Evolutionary conservation across 2,329 filamentous ascomycete genomes (phyloP), one percentile per base, ranked within the genome.

Genomic region (Penicillium sp.): DNA sequence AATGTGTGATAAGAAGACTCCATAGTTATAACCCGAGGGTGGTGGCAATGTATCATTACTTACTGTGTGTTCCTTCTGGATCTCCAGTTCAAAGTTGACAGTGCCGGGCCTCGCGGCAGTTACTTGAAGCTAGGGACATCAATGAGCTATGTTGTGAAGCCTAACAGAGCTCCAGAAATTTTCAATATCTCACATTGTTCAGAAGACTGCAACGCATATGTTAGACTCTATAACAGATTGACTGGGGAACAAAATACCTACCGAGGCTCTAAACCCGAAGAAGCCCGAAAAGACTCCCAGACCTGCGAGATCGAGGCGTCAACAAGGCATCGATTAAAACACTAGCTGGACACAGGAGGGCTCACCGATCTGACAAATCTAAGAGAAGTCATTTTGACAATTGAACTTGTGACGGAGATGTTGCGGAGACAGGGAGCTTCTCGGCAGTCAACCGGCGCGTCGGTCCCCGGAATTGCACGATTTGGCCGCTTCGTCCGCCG

Each of bases 251-350:
- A 36, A n/a, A 25, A 53, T 43, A 59, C 72, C 62, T 77, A 95
- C 92, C 89, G 88, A 69, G 90, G 90, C 71, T 96, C 92, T 18
- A 97, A 76, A 6, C 92, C 92, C 5, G 91, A 96, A 58, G 90
- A 88, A 60, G 83, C 82, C 76, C 89, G 84, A 72, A 96, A 96
- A 2, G 89, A 92, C 69, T 88, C 87, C 78, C 90, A 82, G 42
- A 95, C 90, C 90, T 94, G 52, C 11, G 52, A 35, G 44, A 47
- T 47, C 18, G 44, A 28, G 18, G 7, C 8, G 47, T 73, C 31
- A 71, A 48, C 44, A 27, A 39, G 3, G 7, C 16, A 25, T 10
- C 11, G 14, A 39, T 10, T 1, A 11, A 2, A 22, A 10, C 13
- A 1, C 2, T 2, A 9, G 2, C 39, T 38, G 13, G 20, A 20